These are phyloP conservation scores for Solanum aculeatissimum DNA, from an alignment of 305 asterid genomes.

Conservation along the genomic window DNA sequence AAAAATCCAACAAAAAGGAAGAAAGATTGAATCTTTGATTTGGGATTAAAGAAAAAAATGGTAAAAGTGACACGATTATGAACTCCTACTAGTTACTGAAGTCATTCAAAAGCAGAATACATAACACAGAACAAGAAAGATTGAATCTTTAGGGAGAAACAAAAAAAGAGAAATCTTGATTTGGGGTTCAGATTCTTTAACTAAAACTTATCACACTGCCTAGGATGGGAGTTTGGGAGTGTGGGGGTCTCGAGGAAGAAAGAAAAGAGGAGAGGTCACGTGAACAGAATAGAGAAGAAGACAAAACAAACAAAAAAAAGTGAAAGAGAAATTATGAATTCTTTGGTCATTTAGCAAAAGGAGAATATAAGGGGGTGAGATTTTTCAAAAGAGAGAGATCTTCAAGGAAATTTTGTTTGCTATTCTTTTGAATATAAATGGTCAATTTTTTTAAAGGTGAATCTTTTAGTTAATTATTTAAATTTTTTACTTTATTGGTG, in stretches of 20 bases:
- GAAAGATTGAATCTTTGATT: not conserved
- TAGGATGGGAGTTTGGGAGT: not conserved
- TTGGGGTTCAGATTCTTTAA: constrained; percentile 7
- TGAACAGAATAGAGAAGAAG: constrained; percentile 34
- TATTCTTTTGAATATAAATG: not conserved
- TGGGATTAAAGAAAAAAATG: not conserved
- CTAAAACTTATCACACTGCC: not conserved
- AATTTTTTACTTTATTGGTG: no score
- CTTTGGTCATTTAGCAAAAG: not conserved
- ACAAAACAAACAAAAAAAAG: constrained; percentile 36
- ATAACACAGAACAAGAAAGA: constrained; percentile 7
- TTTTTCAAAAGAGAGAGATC: not conserved
- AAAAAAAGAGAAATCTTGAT: constrained; percentile 22
- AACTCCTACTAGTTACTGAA: not conserved
- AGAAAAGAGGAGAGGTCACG: constrained; percentile 30
- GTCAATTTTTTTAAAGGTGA: not conserved
- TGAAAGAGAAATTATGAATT: not conserved
- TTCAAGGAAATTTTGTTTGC: not conserved
- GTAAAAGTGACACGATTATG: constrained; percentile 4
- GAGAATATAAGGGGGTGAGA: not conserved
- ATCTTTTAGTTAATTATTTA: no score
- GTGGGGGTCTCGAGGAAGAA: constrained; percentile 23
- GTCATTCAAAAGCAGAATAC: not conserved
- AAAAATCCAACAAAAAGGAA: not conserved
- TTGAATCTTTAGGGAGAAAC: constrained; percentile 13